phyloP scores from a whole-genome alignment of 2,329 filamentous ascomycete genomes.

The Colletotrichum filicis region DNA sequence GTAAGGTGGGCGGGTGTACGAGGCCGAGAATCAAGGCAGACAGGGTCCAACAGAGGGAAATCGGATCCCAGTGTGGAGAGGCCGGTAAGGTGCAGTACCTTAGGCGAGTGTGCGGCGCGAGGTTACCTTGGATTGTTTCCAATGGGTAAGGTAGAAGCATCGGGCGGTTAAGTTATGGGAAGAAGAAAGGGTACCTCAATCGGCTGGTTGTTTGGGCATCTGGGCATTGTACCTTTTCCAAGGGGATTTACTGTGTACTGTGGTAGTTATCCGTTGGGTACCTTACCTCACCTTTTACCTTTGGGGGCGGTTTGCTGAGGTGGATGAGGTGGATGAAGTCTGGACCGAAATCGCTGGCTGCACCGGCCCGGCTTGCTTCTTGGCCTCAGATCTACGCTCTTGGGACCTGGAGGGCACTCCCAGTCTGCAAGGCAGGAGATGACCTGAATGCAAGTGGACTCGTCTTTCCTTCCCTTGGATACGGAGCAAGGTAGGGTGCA shows the following conservation, averaged over 20 bases:
- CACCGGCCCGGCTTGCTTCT: constrained; percentile 19
- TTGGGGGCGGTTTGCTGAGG: background rate
- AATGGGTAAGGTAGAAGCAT: background rate
- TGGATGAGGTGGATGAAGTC: background rate
- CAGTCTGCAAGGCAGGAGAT: background rate
- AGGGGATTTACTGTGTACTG: background rate
- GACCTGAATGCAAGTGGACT: background rate
- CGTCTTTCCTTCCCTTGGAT: background rate
- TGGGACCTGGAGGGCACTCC: background rate
- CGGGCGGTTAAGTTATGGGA: background rate
- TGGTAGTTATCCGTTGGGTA: background rate
- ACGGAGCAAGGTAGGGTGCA: background rate
- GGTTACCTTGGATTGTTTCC: background rate
- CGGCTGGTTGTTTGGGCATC: background rate
- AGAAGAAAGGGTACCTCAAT: background rate
- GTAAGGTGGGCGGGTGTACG: background rate
- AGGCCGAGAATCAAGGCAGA: constrained; percentile 21
- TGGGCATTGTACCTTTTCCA: background rate
- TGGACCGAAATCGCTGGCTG: constrained; percentile 27
- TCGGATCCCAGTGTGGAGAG: background rate
- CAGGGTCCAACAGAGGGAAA: constrained; percentile 27
- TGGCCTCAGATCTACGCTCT: background rate
- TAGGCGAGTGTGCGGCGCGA: background rate
- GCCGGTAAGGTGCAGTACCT: background rate
- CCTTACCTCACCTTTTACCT: too few species aligned